phyloP scores from a whole-genome alignment of 225 moss, liverwort and hornwort genomes.

The Straminergon stramineum region DNA sequence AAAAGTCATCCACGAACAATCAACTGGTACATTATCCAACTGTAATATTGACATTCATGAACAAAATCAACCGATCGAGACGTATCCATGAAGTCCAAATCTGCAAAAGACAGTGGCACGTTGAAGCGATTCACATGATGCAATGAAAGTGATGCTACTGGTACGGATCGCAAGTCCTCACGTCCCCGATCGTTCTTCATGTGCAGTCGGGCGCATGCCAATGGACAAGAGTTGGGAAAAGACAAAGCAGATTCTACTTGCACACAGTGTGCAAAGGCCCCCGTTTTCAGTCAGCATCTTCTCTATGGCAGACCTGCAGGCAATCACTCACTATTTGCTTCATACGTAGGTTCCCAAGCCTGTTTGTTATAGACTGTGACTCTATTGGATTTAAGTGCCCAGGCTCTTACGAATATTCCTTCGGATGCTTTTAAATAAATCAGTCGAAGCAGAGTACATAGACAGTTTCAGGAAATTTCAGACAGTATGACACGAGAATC shows the following conservation, averaged over 20 bases:
- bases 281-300: constrained; percentile 79
- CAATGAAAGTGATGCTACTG: not conserved
- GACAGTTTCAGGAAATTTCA: not conserved
- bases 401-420: not conserved
- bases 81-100: not conserved
- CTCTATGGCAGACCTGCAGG: constrained; percentile 72
- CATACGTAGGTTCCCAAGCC: constrained; percentile 58
- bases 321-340: constrained; percentile 79
- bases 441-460: not conserved
- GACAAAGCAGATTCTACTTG: constrained; percentile 62
- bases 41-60: not conserved
- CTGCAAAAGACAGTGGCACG: not conserved
- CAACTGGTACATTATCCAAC: constrained; percentile 40
- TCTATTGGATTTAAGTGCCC: not conserved
- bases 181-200: not conserved
- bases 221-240: constrained; percentile 82
- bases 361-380: not conserved
- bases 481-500: not conserved
- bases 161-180: not conserved
- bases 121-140: not conserved
- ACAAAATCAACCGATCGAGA: not conserved
- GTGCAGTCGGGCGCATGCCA: constrained; percentile 43
- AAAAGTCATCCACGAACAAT: constrained; percentile 61
- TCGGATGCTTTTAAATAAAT: not conserved
- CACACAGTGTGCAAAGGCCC: constrained; percentile 83